phyloP scores from a whole-genome alignment of 176 grass and related monocot genomes.

The Paspalum vaginatum region DNA sequence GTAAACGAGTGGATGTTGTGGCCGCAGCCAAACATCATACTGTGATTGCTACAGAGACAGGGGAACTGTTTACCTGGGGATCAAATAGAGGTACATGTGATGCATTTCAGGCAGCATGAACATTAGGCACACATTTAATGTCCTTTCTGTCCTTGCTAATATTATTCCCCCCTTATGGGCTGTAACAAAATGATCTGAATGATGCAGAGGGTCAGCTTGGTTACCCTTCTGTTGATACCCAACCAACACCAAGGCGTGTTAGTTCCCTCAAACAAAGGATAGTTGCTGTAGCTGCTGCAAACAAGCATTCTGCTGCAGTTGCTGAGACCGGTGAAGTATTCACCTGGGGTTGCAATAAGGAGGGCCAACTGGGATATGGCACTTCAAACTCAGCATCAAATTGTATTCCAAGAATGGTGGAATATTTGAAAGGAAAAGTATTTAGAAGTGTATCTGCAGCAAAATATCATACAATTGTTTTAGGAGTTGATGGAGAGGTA shows the following conservation, averaged over 20 bases:
- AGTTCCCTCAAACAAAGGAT: conserved; percentile 78
- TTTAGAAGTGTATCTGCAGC: conserved; percentile 81
- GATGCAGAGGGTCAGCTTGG: conserved; percentile 96
- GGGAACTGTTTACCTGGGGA: conserved; percentile 98
- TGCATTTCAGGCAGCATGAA: conserved; percentile 38
- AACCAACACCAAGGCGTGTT: conserved; percentile 86
- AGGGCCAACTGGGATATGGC: conserved; percentile 98
- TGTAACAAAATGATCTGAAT: conserved; percentile 39
- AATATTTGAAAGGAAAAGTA: conserved; percentile 94
- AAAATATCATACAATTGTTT: conserved; percentile 88
- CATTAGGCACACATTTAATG: conserved; percentile 22
- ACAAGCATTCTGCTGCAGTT: conserved; percentile 92
- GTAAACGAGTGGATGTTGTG: conserved; percentile 69
- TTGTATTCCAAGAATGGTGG: conserved; percentile 91
- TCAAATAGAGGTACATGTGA: conserved; percentile 90
- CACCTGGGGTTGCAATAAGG: conserved; percentile 98
- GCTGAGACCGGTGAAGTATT: conserved; percentile 85
- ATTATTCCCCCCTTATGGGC: conserved; percentile 21
- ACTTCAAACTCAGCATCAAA: conserved; percentile 99
- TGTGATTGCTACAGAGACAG: conserved; percentile 81
- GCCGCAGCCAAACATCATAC: conserved; percentile 99
- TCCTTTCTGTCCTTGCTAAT: conserved; percentile 24
- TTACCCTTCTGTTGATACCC: conserved; percentile 97
- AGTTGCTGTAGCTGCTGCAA: conserved; percentile 89
- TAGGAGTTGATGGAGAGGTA: conserved; percentile 93